Evolutionary conservation across 1,284 basidiomycete genomes (phyloP).

Genomic region (Acaromyces ingoldii): DNA sequence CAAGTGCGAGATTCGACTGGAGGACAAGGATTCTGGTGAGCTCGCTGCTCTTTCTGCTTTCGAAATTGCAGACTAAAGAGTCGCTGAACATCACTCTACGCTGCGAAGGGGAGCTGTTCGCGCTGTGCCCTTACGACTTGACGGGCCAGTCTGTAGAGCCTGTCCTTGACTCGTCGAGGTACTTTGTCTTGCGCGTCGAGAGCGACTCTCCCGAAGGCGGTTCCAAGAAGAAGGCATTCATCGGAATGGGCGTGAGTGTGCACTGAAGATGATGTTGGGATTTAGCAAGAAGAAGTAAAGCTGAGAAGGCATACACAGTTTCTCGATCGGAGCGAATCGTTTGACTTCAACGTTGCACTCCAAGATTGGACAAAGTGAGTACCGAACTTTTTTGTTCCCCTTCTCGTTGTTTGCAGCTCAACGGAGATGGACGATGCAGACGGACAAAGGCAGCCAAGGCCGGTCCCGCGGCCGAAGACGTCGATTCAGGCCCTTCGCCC

Average conservation of each 20-base stretch:
- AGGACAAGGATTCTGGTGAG: constrained; percentile 36
- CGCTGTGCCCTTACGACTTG: constrained; percentile 79
- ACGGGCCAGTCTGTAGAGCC: constrained; percentile 78
- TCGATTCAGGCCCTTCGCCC: constrained; percentile 32
- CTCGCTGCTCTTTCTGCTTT: constrained; percentile 39
- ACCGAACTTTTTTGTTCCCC: not conserved
- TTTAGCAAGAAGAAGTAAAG: not conserved
- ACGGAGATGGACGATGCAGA: too few species aligned
- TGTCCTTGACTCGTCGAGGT: constrained; percentile 89
- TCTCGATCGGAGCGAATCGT: constrained; percentile 42
- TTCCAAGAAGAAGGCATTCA: constrained; percentile 39
- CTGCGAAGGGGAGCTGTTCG: constrained; percentile 66
- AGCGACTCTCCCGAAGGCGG: constrained; percentile 26
- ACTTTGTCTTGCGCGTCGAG: constrained; percentile 85
- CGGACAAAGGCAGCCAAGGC: constrained; percentile 31
- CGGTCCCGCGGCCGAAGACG: constrained; percentile 14
- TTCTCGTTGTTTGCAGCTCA: not conserved
- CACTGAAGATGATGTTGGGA: not conserved
- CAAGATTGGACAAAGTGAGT: constrained; percentile 88
- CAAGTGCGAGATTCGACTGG: constrained; percentile 42
- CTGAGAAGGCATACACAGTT: constrained; percentile 20
- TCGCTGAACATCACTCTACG: not conserved
- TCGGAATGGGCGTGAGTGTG: constrained; percentile 47
- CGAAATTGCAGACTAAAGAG: constrained; percentile 7
- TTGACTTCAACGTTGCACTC: constrained; percentile 60